Base-by-base conservation (phyloP, 2,329 filamentous ascomycete genomes). In the Diaporthe citriasiana region DNA sequence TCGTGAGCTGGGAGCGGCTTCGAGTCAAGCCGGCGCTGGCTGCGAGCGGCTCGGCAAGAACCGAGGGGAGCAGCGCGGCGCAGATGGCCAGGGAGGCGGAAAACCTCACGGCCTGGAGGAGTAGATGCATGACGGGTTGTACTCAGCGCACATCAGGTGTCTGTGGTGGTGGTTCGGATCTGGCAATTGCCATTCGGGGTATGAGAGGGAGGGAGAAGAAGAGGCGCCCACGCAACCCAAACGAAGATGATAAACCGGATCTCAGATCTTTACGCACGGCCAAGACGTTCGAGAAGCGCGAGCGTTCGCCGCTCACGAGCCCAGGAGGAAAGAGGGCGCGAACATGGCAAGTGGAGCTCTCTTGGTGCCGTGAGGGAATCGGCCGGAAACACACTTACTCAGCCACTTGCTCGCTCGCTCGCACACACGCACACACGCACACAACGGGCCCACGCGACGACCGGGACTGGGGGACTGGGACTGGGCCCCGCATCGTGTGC, bases 271-370 rank as follows among this genome's bases (percentile, higher is more conserved):
- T 47, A 30, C 45, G 56, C 45, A 71, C 50, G 55, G 42, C 69
- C 56, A 63, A 33, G 69, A 71, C 33, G 69, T 63, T 71, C 69
- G 69, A 71, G 69, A 71, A 71, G 55, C 33, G 69, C 45, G 45
- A 27, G 19, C 38, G 10, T 25, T 53, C 56, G 69, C 56, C 45
- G 69, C 56, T 71, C 69, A 45, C 56, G 56, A 8, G 56, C 55
- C 42, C 56, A 53, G 38, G 38, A 12, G 19, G 69, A 51, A 63
- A 27, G 33, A 53, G 38, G 17, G 45, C 56, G 69, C 45, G 56
- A 63, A 19, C 63, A 40, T 50, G 30, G n/a, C 19, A 9, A 71
- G 69, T 47, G 69, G 69, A 60, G 47, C 53, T 25, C 19, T 40
- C 15, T 10, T 27, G 42, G 25, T 60, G 42, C 30, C 51, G 19